phyloP scores from a whole-genome alignment of 2,329 filamentous ascomycete genomes.

The Trichophyton mentagrophytes region DNA sequence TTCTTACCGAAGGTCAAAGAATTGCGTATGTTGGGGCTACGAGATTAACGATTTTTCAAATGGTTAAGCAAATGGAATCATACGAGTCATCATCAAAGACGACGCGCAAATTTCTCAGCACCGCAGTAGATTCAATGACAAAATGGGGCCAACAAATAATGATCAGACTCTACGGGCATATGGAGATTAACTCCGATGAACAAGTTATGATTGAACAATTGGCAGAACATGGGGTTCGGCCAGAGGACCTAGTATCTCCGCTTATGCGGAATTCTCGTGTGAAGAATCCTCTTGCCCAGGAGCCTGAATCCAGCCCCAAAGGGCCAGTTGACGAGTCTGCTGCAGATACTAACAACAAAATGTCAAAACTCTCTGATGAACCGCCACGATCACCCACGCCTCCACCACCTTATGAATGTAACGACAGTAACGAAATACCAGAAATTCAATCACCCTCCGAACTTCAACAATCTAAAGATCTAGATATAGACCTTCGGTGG shows the following conservation, averaged over 20 bases:
- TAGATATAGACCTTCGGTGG: slow-evolving; percentile 95
- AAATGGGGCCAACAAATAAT: slow-evolving; percentile 99
- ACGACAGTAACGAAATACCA: slow-evolving; percentile 57
- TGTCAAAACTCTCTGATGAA: slow-evolving; percentile 25
- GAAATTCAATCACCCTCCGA: slow-evolving; percentile 73
- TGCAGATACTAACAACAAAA: background rate
- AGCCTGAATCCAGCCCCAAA: slow-evolving; percentile 6
- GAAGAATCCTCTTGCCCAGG: slow-evolving; percentile 72
- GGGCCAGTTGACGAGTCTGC: background rate
- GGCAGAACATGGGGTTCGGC: slow-evolving; percentile 77
- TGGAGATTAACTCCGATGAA: slow-evolving; percentile 81
- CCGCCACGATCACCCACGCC: slow-evolving; percentile 37
- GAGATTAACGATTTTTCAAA: slow-evolving; percentile 63
- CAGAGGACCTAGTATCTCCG: slow-evolving; percentile 67
- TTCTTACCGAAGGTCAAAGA: slow-evolving; percentile 87
- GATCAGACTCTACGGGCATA: slow-evolving; percentile 84
- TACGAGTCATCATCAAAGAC: slow-evolving; percentile 48
- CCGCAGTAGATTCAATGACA: slow-evolving; percentile 63
- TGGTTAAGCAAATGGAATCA: slow-evolving; percentile 56
- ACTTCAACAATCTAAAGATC: slow-evolving; percentile 64
- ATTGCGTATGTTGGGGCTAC: slow-evolving; percentile 92
- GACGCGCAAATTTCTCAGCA: slow-evolving; percentile 57
- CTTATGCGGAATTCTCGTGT: slow-evolving; percentile 88
- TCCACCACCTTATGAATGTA: slow-evolving; percentile 44
- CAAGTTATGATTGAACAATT: slow-evolving; percentile 99